Base-by-base conservation (phyloP, 495 filamentous ascomycete species). In the Lasiosphaeria miniovina region DNA sequence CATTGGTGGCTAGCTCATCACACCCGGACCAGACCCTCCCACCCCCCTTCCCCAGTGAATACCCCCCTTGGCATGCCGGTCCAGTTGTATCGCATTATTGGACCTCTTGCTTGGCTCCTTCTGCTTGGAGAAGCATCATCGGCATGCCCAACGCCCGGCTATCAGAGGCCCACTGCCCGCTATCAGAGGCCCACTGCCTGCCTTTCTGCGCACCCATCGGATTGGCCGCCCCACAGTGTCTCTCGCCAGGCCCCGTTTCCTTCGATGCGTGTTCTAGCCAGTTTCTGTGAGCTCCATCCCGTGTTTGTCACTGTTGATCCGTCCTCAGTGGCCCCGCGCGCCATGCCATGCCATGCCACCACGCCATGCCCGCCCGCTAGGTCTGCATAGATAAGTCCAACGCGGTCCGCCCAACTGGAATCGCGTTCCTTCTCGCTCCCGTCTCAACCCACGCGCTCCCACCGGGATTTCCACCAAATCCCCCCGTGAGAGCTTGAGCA, bases 221-320 rank as follows among this genome's bases (percentile, higher is more conserved):
- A 54, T 61, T 55, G 51, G 49, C 36, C 53, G 52, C 36, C 32
- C 24, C 38, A 31, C 24, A 15, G 50, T n/a, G 7, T 9, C 3
- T 15, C 24, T 24, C 33, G 14, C 34, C 49, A 40, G 41, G n/a
- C 17, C 48, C 46, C 53, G n/a, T 43, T 62, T 60, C 50, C 36
- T 66, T 66, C 64, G 17, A 48, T 54, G 60, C 58, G 54, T 54
- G 60, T 65, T 65, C 63, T 62, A 65, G 57, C 60, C 57, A 49
- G 55, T 62, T 61, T 62, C 55, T n/a, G 43, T 46, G 15, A 36
- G 54, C 31, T 35, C 49, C 31, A 34, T 45, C 12, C 11, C 31
- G 34, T 15, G 43, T 24, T 24, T 24, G 10, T 51, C 49, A 17
- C 15, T 24, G 11, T 51, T 14, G 3, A 10, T 17, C 43, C 17